Evolutionary conservation across 768 basidiomycete species (phyloP).

Genomic region (Russula earlei): DNA sequence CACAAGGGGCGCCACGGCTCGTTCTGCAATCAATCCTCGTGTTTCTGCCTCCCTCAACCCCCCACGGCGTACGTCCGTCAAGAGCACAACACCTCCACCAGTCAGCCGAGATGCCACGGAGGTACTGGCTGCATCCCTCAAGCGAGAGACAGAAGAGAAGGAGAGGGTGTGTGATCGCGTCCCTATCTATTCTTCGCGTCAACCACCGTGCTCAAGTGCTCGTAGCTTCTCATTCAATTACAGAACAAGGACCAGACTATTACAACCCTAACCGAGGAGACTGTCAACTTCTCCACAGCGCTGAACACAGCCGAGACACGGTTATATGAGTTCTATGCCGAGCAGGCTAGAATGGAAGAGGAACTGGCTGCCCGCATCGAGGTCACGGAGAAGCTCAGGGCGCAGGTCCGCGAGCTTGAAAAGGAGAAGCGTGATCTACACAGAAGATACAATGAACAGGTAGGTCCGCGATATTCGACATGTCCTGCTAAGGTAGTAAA

Average conservation of each 20-base stretch:
- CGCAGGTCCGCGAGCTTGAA: conserved; percentile 77
- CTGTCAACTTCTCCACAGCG: conserved; percentile 52
- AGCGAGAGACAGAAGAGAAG: conserved; percentile 71
- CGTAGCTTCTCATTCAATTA: conserved; percentile 62
- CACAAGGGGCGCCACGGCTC: conserved; percentile 48
- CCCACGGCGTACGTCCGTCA: conserved; percentile 43
- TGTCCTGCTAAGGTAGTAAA: conserved; percentile 4
- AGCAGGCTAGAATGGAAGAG: conserved; percentile 72
- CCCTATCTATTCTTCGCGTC: conserved; percentile 4
- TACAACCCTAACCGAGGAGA: conserved; percentile 49
- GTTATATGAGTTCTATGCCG: conserved; percentile 69
- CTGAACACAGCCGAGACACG: conserved; percentile 62
- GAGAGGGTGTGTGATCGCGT: conserved; percentile 48
- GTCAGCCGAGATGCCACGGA: conserved; percentile 44
- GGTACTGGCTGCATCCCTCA: conserved; percentile 50
- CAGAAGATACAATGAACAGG: conserved; percentile 85
- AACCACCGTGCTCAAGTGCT: conserved; percentile 6
- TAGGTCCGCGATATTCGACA: conserved; percentile 25
- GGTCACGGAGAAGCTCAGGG: conserved; percentile 70
- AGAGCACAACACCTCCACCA: conserved; percentile 31
- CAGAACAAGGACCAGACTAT: conserved; percentile 75
- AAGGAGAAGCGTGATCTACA: conserved; percentile 79
- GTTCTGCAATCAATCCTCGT: conserved; percentile 56
- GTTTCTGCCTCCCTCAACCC: conserved; percentile 41
- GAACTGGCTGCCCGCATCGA: conserved; percentile 78